Percentiles rank a stretch among this genome's conserved stretches.
Conservation (phyloP, 2,329 filamentous ascomycete species). For the Stromatinia cepivora region DNA sequence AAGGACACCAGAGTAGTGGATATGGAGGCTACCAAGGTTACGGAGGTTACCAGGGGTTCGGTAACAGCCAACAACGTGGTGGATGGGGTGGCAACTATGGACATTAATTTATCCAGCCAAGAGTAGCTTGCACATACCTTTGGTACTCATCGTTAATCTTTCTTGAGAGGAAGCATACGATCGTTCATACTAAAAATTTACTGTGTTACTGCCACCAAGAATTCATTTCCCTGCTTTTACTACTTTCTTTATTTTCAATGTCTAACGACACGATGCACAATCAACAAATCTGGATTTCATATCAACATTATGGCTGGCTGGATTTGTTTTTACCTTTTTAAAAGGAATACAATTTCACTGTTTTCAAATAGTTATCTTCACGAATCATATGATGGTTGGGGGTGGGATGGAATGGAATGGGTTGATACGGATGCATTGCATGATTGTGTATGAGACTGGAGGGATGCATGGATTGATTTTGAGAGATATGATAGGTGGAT, state of each 20-base stretch:
- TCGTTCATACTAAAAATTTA: slow-evolving; percentile 19
- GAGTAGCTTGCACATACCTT: slow-evolving; percentile 19
- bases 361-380: slow-evolving; percentile 27
- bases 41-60: slow-evolving; percentile 43
- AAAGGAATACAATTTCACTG: slow-evolving; percentile 22
- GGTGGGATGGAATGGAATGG: slow-evolving; percentile 20
- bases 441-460: slow-evolving; percentile 19
- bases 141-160: slow-evolving; percentile 4
- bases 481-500: slow-evolving; percentile 9
- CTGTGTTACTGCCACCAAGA: slow-evolving; percentile 23
- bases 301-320: slow-evolving; percentile 19
- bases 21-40: slow-evolving; percentile 48
- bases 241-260: slow-evolving; percentile 22
- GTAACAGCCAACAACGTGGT: slow-evolving; percentile 47
- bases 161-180: neutral
- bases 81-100: slow-evolving; percentile 52
- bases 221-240: slow-evolving; percentile 15
- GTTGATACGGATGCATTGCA: slow-evolving; percentile 20
- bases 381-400: slow-evolving; percentile 22
- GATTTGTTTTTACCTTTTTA: slow-evolving; percentile 18
- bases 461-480: slow-evolving; percentile 16
- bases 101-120: slow-evolving; percentile 20
- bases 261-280: slow-evolving; percentile 19
- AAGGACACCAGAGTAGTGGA: slow-evolving; percentile 47
- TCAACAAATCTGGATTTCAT: slow-evolving; percentile 21